Percentiles rank a stretch among this genome's conserved stretches.
Conservation (phyloP, 2,329 filamentous ascomycete genomes). For the Stachybotrys echinatus region DNA sequence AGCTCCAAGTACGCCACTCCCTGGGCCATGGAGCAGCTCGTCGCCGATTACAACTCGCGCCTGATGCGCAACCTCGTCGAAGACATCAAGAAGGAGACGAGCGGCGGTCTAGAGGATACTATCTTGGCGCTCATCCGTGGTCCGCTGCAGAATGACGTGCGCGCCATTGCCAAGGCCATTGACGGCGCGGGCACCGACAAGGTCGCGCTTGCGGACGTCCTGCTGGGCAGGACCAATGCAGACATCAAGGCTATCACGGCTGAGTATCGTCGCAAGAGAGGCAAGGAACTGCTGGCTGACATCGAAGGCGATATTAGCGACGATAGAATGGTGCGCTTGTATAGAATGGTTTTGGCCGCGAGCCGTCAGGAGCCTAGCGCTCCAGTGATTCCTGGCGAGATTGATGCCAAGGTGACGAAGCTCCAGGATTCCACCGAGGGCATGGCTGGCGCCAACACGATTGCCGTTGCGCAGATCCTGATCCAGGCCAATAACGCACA, state of each 20-base stretch:
- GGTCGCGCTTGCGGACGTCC: conserved; percentile 25
- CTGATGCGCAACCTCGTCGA: conserved; percentile 25
- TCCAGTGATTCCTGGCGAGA: conserved; percentile 17
- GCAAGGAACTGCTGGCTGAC: conserved; percentile 21
- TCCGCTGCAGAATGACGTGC: conserved; percentile 25
- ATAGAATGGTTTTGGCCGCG: conserved; percentile 25
- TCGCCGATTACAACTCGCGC: conserved; percentile 23
- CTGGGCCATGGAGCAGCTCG: conserved; percentile 24
- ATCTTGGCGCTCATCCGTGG: conserved; percentile 23
- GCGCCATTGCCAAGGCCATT: conserved; percentile 21
- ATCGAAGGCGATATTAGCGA: conserved; percentile 25
- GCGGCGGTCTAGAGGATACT: conserved; percentile 20
- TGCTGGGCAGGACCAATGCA: conserved; percentile 28
- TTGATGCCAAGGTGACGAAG: conserved; percentile 25
- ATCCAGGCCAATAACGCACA: conserved; percentile 23
- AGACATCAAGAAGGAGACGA: conserved; percentile 27
- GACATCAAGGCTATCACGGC: conserved; percentile 25
- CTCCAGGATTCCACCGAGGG: conserved; percentile 26
- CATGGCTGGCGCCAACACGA: conserved; percentile 19
- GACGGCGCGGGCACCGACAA: conserved; percentile 25
- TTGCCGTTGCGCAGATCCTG: conserved; percentile 25
- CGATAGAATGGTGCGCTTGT: conserved; percentile 22
- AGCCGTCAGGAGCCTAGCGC: conserved; percentile 20
- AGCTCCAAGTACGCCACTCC: conserved; percentile 24
- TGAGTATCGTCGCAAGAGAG: conserved; percentile 21